phyloP scores from a whole-genome alignment of 1,284 basidiomycete species.

The Heterobasidion annosum region DNA sequence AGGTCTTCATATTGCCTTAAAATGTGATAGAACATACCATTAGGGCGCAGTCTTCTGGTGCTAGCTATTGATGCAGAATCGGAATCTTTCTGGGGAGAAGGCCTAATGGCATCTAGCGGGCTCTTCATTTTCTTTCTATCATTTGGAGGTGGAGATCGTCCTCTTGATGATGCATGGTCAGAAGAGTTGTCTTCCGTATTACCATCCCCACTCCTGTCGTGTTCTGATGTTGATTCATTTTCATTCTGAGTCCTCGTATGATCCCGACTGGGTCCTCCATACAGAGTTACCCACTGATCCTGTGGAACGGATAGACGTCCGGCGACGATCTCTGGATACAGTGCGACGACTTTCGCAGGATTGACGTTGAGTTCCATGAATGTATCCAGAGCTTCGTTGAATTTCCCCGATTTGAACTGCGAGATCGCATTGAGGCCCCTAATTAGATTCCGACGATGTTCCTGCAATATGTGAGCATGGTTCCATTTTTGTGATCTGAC shows the following conservation, averaged over 20 bases:
- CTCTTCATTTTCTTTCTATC: slow-evolving; percentile 34
- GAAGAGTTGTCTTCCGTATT: slow-evolving; percentile 3
- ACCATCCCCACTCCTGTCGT: neutral
- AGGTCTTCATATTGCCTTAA: neutral
- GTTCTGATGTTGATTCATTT: slow-evolving; percentile 18
- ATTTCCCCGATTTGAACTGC: slow-evolving; percentile 63
- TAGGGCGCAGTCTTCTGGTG: slow-evolving; percentile 9
- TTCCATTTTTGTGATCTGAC: neutral
- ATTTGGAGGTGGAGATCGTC: neutral
- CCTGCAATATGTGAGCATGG: slow-evolving; percentile 24
- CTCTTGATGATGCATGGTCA: slow-evolving; percentile 1
- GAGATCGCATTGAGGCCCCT: slow-evolving; percentile 70
- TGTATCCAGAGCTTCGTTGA: slow-evolving; percentile 74
- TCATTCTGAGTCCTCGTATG: slow-evolving; percentile 14
- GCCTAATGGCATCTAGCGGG: slow-evolving; percentile 42
- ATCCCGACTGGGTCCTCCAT: slow-evolving; percentile 58
- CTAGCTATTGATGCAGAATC: slow-evolving; percentile 47
- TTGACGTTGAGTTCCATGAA: slow-evolving; percentile 88
- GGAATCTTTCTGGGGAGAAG: slow-evolving; percentile 42
- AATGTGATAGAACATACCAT: slow-evolving; percentile 1
- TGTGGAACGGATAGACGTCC: slow-evolving; percentile 68
- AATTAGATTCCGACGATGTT: slow-evolving; percentile 45
- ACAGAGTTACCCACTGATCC: slow-evolving; percentile 78
- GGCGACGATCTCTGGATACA: slow-evolving; percentile 79
- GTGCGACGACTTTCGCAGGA: slow-evolving; percentile 87